Evolutionary conservation across 1,139 yeast genomes (phyloP).

Genomic region (Hyphopichia fennica): DNA sequence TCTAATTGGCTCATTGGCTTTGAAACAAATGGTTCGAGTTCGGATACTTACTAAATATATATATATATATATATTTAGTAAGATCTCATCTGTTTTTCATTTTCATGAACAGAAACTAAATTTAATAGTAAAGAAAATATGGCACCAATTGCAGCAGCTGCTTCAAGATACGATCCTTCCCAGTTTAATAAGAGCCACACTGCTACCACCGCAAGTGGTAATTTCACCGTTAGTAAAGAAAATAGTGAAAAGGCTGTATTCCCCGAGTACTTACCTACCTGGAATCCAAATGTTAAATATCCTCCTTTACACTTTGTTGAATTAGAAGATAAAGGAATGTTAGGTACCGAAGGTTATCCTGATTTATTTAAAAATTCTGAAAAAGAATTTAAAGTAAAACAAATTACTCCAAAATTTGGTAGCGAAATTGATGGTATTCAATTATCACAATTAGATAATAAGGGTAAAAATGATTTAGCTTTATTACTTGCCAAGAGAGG

Average conservation of each 20-base stretch:
- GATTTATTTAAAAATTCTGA: slow-evolving; percentile 14
- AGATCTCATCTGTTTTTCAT: too few relatives aligned
- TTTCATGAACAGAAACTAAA: too few relatives aligned
- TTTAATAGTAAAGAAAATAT: not conserved
- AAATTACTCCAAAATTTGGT: slow-evolving; percentile 27
- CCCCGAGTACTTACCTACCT: slow-evolving; percentile 28
- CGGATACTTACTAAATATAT: too few relatives aligned
- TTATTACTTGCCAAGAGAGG: slow-evolving; percentile 41
- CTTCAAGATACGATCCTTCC: slow-evolving; percentile 25
- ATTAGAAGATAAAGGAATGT: slow-evolving; percentile 22
- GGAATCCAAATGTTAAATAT: slow-evolving; percentile 28
- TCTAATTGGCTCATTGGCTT: too few relatives aligned
- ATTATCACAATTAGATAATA: slow-evolving; percentile 24
- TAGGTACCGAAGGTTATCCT: slow-evolving; percentile 16
- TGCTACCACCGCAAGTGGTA: slow-evolving; percentile 22
- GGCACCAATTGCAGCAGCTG: slow-evolving; percentile 5
- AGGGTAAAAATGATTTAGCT: slow-evolving; percentile 38
- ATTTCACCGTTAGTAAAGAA: slow-evolving; percentile 22
- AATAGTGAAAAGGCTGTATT: slow-evolving; percentile 19
- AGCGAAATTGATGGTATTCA: slow-evolving; percentile 26
- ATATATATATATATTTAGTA: too few relatives aligned
- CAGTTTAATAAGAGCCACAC: slow-evolving; percentile 30
- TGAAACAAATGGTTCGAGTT: too few relatives aligned
- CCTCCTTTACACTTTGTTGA: slow-evolving; percentile 21
- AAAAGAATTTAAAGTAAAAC: slow-evolving; percentile 9